Base-by-base conservation (phyloP, 306 rosid species). In the Pueraria montana region DNA sequence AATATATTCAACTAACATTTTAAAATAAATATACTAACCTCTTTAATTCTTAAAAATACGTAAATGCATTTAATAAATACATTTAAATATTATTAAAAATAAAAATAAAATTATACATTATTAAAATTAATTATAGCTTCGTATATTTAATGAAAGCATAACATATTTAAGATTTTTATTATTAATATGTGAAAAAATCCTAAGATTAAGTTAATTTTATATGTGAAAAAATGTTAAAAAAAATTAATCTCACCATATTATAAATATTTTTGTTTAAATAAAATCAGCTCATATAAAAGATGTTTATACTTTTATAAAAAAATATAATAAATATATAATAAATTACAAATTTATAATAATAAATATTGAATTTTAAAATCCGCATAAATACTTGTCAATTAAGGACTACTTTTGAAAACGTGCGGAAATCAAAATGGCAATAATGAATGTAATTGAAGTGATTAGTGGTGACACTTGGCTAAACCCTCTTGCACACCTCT, bases 381-480 rank as follows among this genome's bases (percentile, higher is more conserved):
- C 63, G 16, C 32, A 56, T 13, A 56, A 8, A 53, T 53, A 53
- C 61, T 0, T 2, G 61, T 8, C n/a, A n/a, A n/a, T n/a, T 0
- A 18, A 18, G 4, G 26, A 53, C 18, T 56, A 21, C 63, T 56
- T 20, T 49, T 38, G 50, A 80, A 80, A 64, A 53, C 24, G 53
- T 43, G 61, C n/a, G 56, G 30, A 67, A 75, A 66, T 87, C 87
- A 85, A 83, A 50, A 70, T 8, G n/a, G 65, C 59, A 78, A 78
- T 81, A 75, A 87, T 86, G 72, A 34, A 65, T 21, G 12, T 74
- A 72, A 70, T 82, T 36, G 53, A 58, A 56, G 74, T 14, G 38
- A 74, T 43, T 36, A 36, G 40, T 4, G 40, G 40, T 5, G 40
- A 36, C 40, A 36, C 4, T 36, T 36, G 40, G 40, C 40, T 36